Conservation (phyloP, 768 basidiomycete genomes). For the Pleurotus djamor region DNA sequence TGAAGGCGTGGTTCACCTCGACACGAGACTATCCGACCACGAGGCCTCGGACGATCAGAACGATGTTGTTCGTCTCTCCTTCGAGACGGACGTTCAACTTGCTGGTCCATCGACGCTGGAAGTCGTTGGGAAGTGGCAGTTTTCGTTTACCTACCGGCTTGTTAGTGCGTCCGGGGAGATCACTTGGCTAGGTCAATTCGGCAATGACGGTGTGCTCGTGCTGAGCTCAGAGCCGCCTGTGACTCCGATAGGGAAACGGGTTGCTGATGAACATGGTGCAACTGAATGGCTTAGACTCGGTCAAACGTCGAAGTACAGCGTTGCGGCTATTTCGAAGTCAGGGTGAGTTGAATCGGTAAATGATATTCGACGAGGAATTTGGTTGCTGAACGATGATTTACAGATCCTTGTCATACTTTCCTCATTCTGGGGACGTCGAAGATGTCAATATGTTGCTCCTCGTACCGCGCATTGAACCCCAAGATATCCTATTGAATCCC, state of each 20-base stretch:
- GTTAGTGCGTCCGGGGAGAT: slow-evolving; percentile 38
- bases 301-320: slow-evolving; percentile 17
- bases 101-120: slow-evolving; percentile 36
- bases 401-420: neutral
- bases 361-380: too few species aligned
- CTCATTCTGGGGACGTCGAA: slow-evolving; percentile 6
- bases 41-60: neutral
- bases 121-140: slow-evolving; percentile 14
- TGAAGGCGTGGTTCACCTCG: neutral
- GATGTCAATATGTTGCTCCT: slow-evolving; percentile 11
- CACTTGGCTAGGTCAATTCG: slow-evolving; percentile 44
- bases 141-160: slow-evolving; percentile 49
- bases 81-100: slow-evolving; percentile 52
- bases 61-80: neutral
- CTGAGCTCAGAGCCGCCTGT: slow-evolving; percentile 18
- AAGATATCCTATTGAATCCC: neutral
- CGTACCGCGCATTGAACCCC: neutral
- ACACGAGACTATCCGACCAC: neutral
- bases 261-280: neutral
- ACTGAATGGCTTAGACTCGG: slow-evolving; percentile 17
- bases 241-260: slow-evolving; percentile 1
- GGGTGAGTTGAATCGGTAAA: slow-evolving; percentile 18
- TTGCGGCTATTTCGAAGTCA: slow-evolving; percentile 16
- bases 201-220: slow-evolving; percentile 38
- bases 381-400: neutral